Percentiles rank a stretch among this genome's conserved stretches.
Evolutionary conservation across 495 filamentous ascomycete genomes (phyloP).

Genomic region (Pyrenula massariospora): DNA sequence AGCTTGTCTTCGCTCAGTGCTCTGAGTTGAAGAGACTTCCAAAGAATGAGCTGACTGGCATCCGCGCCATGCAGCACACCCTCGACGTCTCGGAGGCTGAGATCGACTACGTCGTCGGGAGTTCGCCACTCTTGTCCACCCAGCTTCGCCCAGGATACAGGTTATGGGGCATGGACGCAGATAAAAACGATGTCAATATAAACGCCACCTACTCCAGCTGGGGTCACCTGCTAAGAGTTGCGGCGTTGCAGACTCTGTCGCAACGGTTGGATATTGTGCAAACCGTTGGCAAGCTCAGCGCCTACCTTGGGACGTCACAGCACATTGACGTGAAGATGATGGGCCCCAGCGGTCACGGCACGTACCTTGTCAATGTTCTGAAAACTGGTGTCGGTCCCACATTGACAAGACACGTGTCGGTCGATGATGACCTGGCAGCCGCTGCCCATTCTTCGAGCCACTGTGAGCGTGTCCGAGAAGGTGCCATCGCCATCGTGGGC

Average conservation of each 20-base stretch:
- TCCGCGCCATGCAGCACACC: not conserved
- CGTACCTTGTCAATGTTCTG: not conserved
- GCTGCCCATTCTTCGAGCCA: not conserved
- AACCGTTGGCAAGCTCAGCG: not conserved
- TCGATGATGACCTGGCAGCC: not conserved
- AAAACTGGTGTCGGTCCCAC: no score
- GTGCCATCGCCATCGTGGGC: conserved; percentile 25
- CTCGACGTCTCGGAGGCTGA: not conserved
- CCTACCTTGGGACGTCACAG: not conserved
- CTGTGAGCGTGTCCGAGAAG: conserved; percentile 1
- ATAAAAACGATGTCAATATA: no score
- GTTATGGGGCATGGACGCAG: not conserved
- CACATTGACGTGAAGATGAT: not conserved
- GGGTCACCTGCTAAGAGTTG: not conserved
- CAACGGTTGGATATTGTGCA: not conserved
- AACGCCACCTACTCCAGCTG: not conserved
- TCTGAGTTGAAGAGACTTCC: not conserved
- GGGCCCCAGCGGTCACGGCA: not conserved
- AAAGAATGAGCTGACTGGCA: not conserved
- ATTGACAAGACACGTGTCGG: not conserved
- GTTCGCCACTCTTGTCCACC: not conserved
- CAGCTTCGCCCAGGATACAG: not conserved
- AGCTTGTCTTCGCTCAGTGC: conserved; percentile 1
- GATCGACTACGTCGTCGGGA: not conserved
- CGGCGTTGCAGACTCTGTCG: not conserved